Evolutionary conservation across 2,329 filamentous ascomycete genomes (phyloP).

Genomic region (Aspergillus terreus): DNA sequence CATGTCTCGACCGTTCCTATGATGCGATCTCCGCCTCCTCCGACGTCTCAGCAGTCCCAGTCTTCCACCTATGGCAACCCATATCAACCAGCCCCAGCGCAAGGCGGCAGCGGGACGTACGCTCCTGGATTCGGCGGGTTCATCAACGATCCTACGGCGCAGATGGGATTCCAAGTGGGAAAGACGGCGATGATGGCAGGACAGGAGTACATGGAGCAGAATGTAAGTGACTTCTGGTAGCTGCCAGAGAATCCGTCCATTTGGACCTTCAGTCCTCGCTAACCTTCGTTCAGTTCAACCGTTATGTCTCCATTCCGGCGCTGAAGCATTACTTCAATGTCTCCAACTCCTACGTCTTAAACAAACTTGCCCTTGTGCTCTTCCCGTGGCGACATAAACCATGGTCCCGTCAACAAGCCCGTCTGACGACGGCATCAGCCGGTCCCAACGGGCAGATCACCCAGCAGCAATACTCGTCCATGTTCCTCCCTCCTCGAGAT

Average conservation of each 20-base stretch:
- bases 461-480: constrained; percentile 49
- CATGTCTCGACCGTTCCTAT: constrained; percentile 98
- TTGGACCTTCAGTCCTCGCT: neutral
- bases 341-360: constrained; percentile 92
- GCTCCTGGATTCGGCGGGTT: constrained; percentile 76
- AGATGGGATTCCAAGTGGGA: constrained; percentile 91
- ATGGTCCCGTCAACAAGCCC: constrained; percentile 85
- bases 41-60: constrained; percentile 67
- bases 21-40: constrained; percentile 86
- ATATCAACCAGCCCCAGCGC: constrained; percentile 44
- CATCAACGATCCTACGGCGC: constrained; percentile 91
- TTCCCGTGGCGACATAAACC: constrained; percentile 98
- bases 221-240: constrained; percentile 54
- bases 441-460: constrained; percentile 60
- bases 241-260: neutral
- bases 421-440: constrained; percentile 39
- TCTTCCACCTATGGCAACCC: constrained; percentile 49
- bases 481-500: constrained; percentile 85
- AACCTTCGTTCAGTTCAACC: constrained; percentile 55
- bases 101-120: constrained; percentile 39
- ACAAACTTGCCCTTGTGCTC: constrained; percentile 87
- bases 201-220: constrained; percentile 92
- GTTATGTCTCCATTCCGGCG: constrained; percentile 86
- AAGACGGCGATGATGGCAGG: constrained; percentile 88
- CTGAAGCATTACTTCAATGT: constrained; percentile 99